Percentiles rank a stretch among this genome's conserved stretches.
These are phyloP conservation scores for Globisporangium uncinulatum DNA, from an alignment of 352 stramenopile genomes.

Conservation along the genomic window DNA sequence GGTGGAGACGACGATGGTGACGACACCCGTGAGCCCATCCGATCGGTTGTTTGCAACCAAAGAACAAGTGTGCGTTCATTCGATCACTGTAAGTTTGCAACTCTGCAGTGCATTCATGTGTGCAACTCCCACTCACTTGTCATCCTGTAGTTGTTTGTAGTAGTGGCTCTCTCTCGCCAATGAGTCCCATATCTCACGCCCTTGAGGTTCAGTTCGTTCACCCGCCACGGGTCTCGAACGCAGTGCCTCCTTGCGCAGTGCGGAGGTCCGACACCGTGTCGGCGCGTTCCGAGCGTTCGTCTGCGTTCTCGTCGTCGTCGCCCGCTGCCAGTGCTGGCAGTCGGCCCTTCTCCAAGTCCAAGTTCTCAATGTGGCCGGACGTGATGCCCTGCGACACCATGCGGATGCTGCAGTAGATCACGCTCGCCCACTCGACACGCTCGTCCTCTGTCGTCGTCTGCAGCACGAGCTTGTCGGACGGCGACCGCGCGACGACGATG, in stretches of 20 bases:
- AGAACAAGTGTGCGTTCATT: too few relatives aligned
- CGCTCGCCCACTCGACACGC: conserved; percentile 82
- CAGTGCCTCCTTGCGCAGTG: neutral
- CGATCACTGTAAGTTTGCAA: too few relatives aligned
- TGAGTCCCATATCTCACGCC: too few relatives aligned
- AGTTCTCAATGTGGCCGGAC: conserved; percentile 66
- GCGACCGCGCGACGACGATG: conserved; percentile 78
- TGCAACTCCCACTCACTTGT: too few relatives aligned
- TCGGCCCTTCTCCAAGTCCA: conserved; percentile 49
- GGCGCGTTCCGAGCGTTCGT: neutral
- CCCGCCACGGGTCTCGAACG: neutral
- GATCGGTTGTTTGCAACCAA: too few relatives aligned
- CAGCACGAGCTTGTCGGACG: conserved; percentile 81
- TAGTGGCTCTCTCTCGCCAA: too few relatives aligned
- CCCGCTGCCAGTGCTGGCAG: neutral
- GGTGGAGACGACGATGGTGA: too few relatives aligned
- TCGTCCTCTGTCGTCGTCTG: conserved; percentile 62
- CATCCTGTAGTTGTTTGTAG: too few relatives aligned
- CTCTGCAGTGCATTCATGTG: too few relatives aligned
- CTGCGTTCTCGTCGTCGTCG: neutral
- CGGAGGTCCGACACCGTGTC: neutral
- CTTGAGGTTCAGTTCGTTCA: neutral
- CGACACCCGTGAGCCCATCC: too few relatives aligned
- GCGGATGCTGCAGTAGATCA: conserved; percentile 85
- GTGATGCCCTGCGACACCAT: conserved; percentile 86